A percentile compares a stretch with the other conserved stretches of the same genome.
phyloP scores from a whole-genome alignment of 352 stramenopile genomes.

The Hyaloperonospora brassicae region DNA sequence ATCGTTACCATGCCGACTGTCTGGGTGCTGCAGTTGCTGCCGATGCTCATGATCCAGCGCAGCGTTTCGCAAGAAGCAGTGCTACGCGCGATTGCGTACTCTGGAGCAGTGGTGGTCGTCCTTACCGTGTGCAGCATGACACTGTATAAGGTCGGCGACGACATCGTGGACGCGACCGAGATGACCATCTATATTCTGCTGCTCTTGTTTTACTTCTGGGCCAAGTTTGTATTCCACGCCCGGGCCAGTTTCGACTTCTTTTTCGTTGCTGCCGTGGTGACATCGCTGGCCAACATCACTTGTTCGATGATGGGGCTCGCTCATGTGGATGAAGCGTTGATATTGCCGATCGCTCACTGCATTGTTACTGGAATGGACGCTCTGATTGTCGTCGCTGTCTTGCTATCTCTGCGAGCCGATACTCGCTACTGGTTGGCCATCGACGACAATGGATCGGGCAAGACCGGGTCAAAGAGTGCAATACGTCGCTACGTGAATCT shows the following conservation, averaged over 20 bases:
- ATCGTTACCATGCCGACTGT: conserved; percentile 46
- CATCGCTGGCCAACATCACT: conserved; percentile 34
- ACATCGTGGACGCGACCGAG: conserved; percentile 42
- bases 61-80: conserved; percentile 74
- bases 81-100: conserved; percentile 60
- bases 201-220: conserved; percentile 66
- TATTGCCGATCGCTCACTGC: conserved; percentile 37
- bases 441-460: conserved; percentile 43
- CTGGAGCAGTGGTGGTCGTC: conserved; percentile 43
- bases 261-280: conserved; percentile 53
- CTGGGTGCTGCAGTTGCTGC: conserved; percentile 71
- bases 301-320: conserved; percentile 44
- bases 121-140: conserved; percentile 56
- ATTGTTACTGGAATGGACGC: conserved; percentile 48
- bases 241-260: conserved; percentile 80
- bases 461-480: conserved; percentile 32
- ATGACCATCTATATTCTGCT: conserved; percentile 49
- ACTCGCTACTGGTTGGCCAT: conserved; percentile 82
- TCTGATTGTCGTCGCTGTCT: conserved; percentile 55
- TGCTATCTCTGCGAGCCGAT: conserved; percentile 72
- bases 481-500: conserved; percentile 71
- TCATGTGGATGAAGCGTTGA: conserved; percentile 17
- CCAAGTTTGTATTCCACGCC: conserved; percentile 71
- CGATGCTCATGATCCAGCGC: conserved; percentile 81
- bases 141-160: conserved; percentile 40